Evolutionary conservation across 2,329 filamentous ascomycete genomes (phyloP), one percentile per base, ranked within the genome.

Genomic region (Trichoderma guizhouense): DNA sequence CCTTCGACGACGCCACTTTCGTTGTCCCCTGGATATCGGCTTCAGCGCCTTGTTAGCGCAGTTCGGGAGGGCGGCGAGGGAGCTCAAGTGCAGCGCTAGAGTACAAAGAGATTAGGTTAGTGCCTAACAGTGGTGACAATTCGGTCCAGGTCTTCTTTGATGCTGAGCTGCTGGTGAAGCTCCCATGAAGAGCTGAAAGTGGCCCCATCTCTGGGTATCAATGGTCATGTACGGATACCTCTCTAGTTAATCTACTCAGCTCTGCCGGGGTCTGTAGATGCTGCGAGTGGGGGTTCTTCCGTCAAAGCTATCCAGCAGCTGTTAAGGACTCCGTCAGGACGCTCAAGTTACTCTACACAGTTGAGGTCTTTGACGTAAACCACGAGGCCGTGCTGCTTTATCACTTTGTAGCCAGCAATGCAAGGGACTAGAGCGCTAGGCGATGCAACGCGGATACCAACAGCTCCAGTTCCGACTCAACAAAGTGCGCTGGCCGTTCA

Each of bases 21-120:
- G 53, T 36, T 71, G 61, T 62, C 61, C 64, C 47, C 53, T 66
- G 61, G 28, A 18, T 32, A 55, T 66, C 47, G 43, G 47, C 63
- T 66, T 55, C 21, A 28, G 32, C 18, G n/a, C 60, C 26, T 47
- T 36, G 34, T 36, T 60, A 47, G 65, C 26, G 55, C 26, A 58
- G 18, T 58, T 53, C 64, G 64, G 64, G 21, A 58, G 24, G 30
- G 30, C 64, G 39, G 43, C n/a, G n/a, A 53, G 32, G 18, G 47
- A 66, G 65, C 32, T 58, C 28, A 58, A 43, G 24, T 24, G 53
- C 34, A 43, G 53, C 47, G 65, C 62, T 53, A 32, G n/a, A 26
- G 39, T 15, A 24, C n/a, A 36, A n/a, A 64, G 24, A 30, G 39
- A 24, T 36, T 24, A 9, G 18, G 28, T 28, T 34, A 66, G 63